A percentile compares a stretch with the other conserved stretches of the same genome.
Evolutionary conservation across 495 filamentous ascomycete genomes (phyloP).

Genomic region (Xylaria longipes): DNA sequence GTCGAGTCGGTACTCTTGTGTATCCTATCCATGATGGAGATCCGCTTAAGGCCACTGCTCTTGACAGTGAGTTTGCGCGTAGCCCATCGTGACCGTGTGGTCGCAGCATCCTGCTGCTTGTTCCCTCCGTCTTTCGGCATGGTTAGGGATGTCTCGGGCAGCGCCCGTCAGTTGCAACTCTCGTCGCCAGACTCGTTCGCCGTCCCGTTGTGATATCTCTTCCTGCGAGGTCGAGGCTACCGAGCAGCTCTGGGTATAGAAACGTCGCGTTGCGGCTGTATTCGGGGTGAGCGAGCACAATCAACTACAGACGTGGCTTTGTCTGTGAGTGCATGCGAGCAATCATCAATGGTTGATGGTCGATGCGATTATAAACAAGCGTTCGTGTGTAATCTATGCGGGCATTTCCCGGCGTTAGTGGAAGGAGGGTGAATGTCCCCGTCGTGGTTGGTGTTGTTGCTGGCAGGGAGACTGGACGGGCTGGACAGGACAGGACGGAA

Average conservation of each 20-base stretch:
- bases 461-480: constrained; percentile 32
- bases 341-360: constrained; percentile 5
- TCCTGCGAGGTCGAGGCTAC: background rate
- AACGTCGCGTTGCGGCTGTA: constrained; percentile 5
- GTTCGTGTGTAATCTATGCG: constrained; percentile 7
- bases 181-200: constrained; percentile 48
- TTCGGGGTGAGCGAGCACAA: constrained; percentile 5
- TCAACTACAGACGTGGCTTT: constrained; percentile 3
- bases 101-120: constrained; percentile 53
- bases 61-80: constrained; percentile 79
- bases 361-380: background rate
- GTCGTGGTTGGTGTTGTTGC: constrained; percentile 40
- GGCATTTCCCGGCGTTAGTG: constrained; percentile 10
- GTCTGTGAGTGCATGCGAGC: constrained; percentile 13
- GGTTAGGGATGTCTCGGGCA: constrained; percentile 52
- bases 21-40: constrained; percentile 81
- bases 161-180: constrained; percentile 55
- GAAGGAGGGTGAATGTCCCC: constrained; percentile 30
- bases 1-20: constrained; percentile 65
- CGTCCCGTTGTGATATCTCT: background rate
- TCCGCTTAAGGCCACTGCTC: constrained; percentile 78
- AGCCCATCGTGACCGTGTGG: constrained; percentile 84
- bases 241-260: background rate
- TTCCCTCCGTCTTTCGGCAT: constrained; percentile 54
- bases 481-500: constrained; percentile 11